These are phyloP conservation scores for Bruguiera gymnorhiza DNA, from an alignment of 345 rosid species.

Conservation along the genomic window DNA sequence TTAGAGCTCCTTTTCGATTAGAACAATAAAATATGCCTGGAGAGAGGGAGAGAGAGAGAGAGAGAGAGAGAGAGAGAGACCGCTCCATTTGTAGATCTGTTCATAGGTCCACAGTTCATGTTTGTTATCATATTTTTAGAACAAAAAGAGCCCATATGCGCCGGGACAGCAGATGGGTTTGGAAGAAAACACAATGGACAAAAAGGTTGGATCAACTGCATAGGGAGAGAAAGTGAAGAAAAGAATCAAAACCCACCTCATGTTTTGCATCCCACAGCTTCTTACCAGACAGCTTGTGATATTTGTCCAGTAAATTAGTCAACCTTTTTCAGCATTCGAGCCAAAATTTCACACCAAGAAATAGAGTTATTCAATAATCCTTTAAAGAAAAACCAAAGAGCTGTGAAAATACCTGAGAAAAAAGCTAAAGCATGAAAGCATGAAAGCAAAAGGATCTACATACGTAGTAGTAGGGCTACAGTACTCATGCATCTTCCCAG, in stretches of 20 bases:
- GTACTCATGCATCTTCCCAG: constrained; percentile 64
- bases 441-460: background rate
- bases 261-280: constrained; percentile 95
- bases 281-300: constrained; percentile 71
- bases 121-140: constrained; percentile 41
- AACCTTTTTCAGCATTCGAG: constrained; percentile 33
- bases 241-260: constrained; percentile 52
- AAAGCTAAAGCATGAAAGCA: background rate
- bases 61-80: background rate
- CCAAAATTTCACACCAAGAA: background rate
- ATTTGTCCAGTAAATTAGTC: constrained; percentile 69
- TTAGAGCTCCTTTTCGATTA: constrained; percentile 12
- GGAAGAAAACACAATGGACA: constrained; percentile 7
- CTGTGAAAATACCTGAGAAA: background rate
- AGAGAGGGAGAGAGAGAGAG: background rate
- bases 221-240: constrained; percentile 1
- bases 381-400: background rate
- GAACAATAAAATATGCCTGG: constrained; percentile 14
- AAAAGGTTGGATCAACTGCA: background rate
- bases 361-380: background rate
- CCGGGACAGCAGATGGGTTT: constrained; percentile 11
- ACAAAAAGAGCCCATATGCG: constrained; percentile 28
- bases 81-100: constrained; percentile 58
- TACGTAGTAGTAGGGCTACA: constrained; percentile 64
- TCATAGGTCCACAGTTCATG: constrained; percentile 40